phyloP scores from a whole-genome alignment of 2,329 filamentous ascomycete genomes.

The Alternaria dauci region DNA sequence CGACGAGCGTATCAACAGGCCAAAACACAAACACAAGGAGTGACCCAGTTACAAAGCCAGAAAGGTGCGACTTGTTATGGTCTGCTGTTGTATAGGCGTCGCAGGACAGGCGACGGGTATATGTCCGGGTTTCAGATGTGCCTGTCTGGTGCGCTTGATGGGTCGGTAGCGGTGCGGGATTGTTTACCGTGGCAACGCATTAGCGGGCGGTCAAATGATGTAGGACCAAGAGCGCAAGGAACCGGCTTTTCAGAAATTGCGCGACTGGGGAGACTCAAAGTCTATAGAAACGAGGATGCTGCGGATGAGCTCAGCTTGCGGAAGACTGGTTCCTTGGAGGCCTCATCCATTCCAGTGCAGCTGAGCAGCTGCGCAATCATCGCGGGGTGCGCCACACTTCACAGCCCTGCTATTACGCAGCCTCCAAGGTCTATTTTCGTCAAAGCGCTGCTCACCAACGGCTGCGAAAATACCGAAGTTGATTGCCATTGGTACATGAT shows the following conservation, averaged over 20 bases:
- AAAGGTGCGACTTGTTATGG: slow-evolving; percentile 30
- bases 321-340: neutral
- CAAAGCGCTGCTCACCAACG: slow-evolving; percentile 3
- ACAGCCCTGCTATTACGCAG: slow-evolving; percentile 22
- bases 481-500: neutral
- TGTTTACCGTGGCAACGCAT: slow-evolving; percentile 45
- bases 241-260: neutral
- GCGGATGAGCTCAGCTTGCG: neutral
- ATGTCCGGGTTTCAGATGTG: slow-evolving; percentile 39
- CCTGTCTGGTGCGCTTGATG: slow-evolving; percentile 31
- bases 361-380: slow-evolving; percentile 11
- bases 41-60: slow-evolving; percentile 16
- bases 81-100: slow-evolving; percentile 20
- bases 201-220: slow-evolving; percentile 11
- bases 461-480: neutral
- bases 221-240: slow-evolving; percentile 6
- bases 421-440: slow-evolving; percentile 13
- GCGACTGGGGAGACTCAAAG: neutral
- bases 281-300: neutral
- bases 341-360: slow-evolving; percentile 4
- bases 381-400: slow-evolving; percentile 19
- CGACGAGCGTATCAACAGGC: slow-evolving; percentile 20
- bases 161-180: slow-evolving; percentile 25
- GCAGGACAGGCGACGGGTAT: slow-evolving; percentile 28
- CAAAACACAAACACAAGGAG: slow-evolving; percentile 27